Percentiles rank a stretch among this genome's conserved stretches.
Evolutionary conservation across 768 basidiomycete genomes (phyloP).

Genomic region (Galerina marginata): DNA sequence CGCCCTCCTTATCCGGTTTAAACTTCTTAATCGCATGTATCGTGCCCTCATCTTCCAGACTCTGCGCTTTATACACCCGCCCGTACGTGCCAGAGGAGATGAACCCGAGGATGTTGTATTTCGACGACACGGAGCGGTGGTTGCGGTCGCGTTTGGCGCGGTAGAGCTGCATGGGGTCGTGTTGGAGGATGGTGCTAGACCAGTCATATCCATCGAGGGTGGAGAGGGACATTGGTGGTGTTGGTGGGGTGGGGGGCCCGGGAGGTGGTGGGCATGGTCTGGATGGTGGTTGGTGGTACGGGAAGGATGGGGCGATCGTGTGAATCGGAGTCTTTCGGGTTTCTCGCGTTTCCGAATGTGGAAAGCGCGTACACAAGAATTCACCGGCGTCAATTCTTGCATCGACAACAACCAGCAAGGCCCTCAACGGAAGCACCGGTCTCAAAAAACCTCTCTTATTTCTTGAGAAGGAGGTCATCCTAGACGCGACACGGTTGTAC

Average conservation of each 20-base stretch:
- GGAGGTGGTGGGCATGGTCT: too few species aligned
- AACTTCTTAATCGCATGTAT: slow-evolving; percentile 99
- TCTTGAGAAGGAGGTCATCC: too few species aligned
- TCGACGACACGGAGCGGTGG: slow-evolving; percentile 71
- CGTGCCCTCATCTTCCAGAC: slow-evolving; percentile 66
- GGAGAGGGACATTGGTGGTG: neutral
- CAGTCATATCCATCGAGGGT: slow-evolving; percentile 9
- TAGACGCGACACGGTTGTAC: too few species aligned
- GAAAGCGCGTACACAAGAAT: too few species aligned
- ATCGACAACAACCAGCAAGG: too few species aligned
- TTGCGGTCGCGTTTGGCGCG: slow-evolving; percentile 77
- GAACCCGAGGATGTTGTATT: slow-evolving; percentile 94
- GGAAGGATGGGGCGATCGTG: too few species aligned
- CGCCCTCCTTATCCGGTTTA: slow-evolving; percentile 99
- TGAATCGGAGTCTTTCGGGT: too few species aligned
- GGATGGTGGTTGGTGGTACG: too few species aligned
- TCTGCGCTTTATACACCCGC: slow-evolving; percentile 96
- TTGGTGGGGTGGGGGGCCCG: neutral
- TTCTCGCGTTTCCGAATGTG: too few species aligned
- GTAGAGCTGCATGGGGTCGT: slow-evolving; percentile 88
- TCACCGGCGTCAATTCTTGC: too few species aligned
- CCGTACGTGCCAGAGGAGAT: slow-evolving; percentile 99
- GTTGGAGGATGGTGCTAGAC: slow-evolving; percentile 41
- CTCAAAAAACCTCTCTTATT: too few species aligned
- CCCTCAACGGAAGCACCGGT: too few species aligned